phyloP scores from a whole-genome alignment of 495 filamentous ascomycete species.

The Podospora sp. region DNA sequence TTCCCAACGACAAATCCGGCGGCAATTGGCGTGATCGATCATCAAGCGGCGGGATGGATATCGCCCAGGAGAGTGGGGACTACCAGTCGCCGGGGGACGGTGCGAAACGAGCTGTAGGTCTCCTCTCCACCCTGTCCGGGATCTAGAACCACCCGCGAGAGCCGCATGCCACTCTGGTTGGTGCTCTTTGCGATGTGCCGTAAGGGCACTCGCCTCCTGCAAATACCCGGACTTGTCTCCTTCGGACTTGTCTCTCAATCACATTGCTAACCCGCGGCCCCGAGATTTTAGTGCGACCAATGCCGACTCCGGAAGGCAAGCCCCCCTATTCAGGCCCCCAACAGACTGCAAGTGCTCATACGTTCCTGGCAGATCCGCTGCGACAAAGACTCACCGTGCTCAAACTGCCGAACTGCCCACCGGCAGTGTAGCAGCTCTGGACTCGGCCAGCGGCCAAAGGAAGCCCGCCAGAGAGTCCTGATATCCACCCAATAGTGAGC shows the following conservation, averaged over 20 bases:
- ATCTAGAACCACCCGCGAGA: not conserved
- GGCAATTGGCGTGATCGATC: too few species aligned
- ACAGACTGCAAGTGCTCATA: not conserved
- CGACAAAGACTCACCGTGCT: conserved; percentile 67
- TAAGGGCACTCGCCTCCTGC: too few species aligned
- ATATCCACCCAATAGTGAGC: conserved; percentile 71
- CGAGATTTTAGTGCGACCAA: conserved; percentile 37
- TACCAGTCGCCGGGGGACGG: not conserved
- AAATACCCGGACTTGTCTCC: too few species aligned
- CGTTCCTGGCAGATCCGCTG: conserved; percentile 60
- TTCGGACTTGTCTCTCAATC: too few species aligned
- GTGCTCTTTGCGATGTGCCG: too few species aligned
- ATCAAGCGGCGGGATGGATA: not conserved
- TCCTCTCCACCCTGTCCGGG: not conserved
- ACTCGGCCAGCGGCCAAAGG: conserved; percentile 59
- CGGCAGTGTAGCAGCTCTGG: conserved; percentile 60
- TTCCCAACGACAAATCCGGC: too few species aligned
- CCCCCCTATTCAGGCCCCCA: not conserved
- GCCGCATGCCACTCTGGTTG: too few species aligned
- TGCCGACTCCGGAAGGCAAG: conserved; percentile 39
- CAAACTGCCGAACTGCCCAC: conserved; percentile 65
- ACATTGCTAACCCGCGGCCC: conserved; percentile 21
- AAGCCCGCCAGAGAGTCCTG: conserved; percentile 62
- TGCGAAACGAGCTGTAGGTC: conserved; percentile 23
- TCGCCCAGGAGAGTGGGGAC: not conserved